Evolutionary conservation across 345 rosid genomes (phyloP).

Genomic region (Leavenworthia alabamica): DNA sequence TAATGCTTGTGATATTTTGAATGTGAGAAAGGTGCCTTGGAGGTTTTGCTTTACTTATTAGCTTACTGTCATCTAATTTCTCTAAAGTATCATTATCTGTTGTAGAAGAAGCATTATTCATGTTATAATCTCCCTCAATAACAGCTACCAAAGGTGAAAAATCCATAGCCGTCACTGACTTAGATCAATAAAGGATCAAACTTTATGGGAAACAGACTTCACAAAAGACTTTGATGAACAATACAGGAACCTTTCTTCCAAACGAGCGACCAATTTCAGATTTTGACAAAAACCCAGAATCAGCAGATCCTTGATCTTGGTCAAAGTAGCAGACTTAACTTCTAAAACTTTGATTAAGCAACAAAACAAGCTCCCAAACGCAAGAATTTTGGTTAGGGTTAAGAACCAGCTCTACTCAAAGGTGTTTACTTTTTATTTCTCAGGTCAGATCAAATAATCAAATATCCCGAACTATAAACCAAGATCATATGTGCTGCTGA

Average conservation of each 20-base stretch:
- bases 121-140: slow-evolving; percentile 44
- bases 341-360: slow-evolving; percentile 4
- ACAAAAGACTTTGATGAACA: not conserved
- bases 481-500: too few relatives aligned
- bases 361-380: slow-evolving; percentile 21
- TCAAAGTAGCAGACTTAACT: slow-evolving; percentile 8
- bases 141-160: slow-evolving; percentile 43
- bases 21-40: slow-evolving; percentile 51
- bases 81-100: slow-evolving; percentile 40
- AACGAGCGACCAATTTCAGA: slow-evolving; percentile 10
- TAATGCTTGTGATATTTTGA: slow-evolving; percentile 41
- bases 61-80: slow-evolving; percentile 44
- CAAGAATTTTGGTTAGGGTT: not conserved
- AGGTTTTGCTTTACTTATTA: slow-evolving; percentile 56
- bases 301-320: slow-evolving; percentile 14
- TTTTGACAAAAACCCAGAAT: slow-evolving; percentile 23
- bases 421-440: not conserved
- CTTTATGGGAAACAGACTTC: slow-evolving; percentile 6
- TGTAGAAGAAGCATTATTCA: slow-evolving; percentile 31
- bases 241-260: not conserved
- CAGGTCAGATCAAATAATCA: slow-evolving; percentile 16
- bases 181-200: slow-evolving; percentile 16
- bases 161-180: slow-evolving; percentile 45
- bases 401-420: slow-evolving; percentile 17
- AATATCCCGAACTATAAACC: too few relatives aligned